Evolutionary conservation across 805 yeast species (phyloP).

Genomic region (Kodamaea leandrae): DNA sequence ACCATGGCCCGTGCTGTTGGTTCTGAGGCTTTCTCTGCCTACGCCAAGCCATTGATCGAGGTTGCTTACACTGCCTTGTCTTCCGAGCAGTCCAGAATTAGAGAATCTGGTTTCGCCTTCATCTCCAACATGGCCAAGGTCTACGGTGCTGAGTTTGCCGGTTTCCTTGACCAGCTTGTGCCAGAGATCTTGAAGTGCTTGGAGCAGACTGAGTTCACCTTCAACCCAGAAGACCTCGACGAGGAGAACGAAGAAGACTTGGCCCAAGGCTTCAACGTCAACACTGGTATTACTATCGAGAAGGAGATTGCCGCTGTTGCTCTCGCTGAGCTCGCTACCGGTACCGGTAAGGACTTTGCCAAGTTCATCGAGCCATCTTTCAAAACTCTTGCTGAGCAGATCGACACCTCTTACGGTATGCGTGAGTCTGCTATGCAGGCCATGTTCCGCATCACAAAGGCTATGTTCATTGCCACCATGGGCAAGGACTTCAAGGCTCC

Average conservation of each 20-base stretch:
- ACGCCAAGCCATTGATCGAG: conserved; percentile 83
- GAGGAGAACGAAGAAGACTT: conserved; percentile 57
- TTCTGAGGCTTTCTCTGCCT: conserved; percentile 78
- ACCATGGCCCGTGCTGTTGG: conserved; percentile 97
- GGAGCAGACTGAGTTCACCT: conserved; percentile 80
- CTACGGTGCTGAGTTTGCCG: conserved; percentile 84
- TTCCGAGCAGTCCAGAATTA: conserved; percentile 76
- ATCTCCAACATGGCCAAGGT: conserved; percentile 93
- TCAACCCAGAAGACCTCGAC: conserved; percentile 56
- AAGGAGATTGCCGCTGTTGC: conserved; percentile 95
- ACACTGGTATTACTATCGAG: conserved; percentile 93
- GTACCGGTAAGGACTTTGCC: conserved; percentile 78
- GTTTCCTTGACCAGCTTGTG: conserved; percentile 76
- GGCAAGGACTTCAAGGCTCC: conserved; percentile 52
- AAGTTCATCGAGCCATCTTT: conserved; percentile 72
- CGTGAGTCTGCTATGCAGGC: conserved; percentile 81
- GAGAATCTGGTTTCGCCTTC: conserved; percentile 94
- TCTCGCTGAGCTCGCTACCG: conserved; percentile 80
- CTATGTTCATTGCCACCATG: conserved; percentile 57
- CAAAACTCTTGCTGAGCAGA: conserved; percentile 62
- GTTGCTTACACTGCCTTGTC: conserved; percentile 79
- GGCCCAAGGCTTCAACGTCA: conserved; percentile 75
- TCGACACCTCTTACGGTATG: conserved; percentile 85
- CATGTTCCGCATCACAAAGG: conserved; percentile 77
- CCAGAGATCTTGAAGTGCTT: conserved; percentile 83